These are phyloP conservation scores for Trypanosoma conorhini DNA, from an alignment of 208 protist genomes.

Conservation along the genomic window DNA sequence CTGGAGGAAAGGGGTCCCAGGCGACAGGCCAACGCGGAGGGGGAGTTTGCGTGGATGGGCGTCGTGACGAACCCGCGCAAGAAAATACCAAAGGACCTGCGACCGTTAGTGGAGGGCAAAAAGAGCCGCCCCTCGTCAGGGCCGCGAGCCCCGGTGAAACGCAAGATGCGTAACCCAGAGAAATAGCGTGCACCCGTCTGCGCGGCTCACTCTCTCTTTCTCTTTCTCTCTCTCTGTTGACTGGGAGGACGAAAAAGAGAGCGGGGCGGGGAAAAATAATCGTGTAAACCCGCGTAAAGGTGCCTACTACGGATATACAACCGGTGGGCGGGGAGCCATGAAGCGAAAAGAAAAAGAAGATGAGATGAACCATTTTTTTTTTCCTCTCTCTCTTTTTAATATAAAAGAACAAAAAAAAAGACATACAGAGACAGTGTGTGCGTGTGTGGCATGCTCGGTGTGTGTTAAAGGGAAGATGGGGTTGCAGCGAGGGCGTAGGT, in stretches of 20 bases:
- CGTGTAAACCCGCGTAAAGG: not conserved
- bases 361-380: not conserved
- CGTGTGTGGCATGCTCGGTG: not conserved
- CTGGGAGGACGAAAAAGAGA: not conserved
- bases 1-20: not conserved
- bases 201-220: not conserved
- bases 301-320: not conserved
- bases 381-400: conserved; percentile 2
- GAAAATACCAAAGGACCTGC: conserved; percentile 87
- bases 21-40: not conserved
- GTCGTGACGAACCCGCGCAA: conserved; percentile 81
- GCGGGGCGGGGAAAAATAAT: not conserved
- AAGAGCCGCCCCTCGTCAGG: conserved; percentile 26
- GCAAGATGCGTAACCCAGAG: conserved; percentile 79
- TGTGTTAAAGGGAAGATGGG: not conserved
- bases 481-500: not conserved
- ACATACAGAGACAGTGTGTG: not conserved
- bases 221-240: conserved; percentile 10
- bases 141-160: conserved; percentile 66
- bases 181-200: conserved; percentile 12
- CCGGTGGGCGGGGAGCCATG: not conserved
- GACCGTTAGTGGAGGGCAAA: conserved; percentile 71
- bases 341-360: conserved; percentile 1
- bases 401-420: not conserved
- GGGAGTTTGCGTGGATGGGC: conserved; percentile 73